phyloP scores from a whole-genome alignment of 202 grass and related monocot genomes.

The Setaria viridis region DNA sequence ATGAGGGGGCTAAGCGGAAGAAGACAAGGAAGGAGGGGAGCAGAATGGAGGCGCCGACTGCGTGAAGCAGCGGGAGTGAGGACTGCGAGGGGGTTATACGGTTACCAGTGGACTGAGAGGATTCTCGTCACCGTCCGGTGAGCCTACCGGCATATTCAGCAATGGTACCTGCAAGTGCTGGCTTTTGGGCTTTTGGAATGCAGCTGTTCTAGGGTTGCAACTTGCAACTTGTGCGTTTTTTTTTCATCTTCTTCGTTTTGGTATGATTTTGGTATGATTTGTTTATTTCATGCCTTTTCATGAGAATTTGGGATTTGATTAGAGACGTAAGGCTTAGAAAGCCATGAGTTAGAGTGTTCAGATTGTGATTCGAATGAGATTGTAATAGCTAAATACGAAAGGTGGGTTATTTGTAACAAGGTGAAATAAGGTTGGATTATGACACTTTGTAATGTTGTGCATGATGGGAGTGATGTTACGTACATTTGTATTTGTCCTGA shows the following conservation, averaged over 20 bases:
- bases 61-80: slow-evolving; percentile 43
- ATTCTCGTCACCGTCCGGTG: slow-evolving; percentile 1
- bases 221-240: background rate
- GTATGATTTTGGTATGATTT: background rate
- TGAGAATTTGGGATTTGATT: background rate
- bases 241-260: background rate
- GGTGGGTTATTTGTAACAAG: background rate
- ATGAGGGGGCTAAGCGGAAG: slow-evolving; percentile 44
- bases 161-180: background rate
- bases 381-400: background rate
- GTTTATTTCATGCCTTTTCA: background rate
- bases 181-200: background rate
- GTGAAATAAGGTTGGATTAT: background rate
- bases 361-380: background rate
- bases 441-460: background rate
- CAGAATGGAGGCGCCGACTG: slow-evolving; percentile 43
- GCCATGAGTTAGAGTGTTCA: background rate
- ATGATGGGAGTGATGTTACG: no score
- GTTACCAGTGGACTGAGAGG: slow-evolving; percentile 23
- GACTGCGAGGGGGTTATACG: slow-evolving; percentile 30
- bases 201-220: background rate
- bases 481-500: background rate
- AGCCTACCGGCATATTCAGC: background rate
- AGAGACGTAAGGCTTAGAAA: no score
- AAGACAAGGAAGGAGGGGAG: background rate